A percentile compares a stretch with the other conserved stretches of the same genome.
Evolutionary conservation across 129 eudicot species (phyloP).

Genomic region (Kitagawia praeruptora): DNA sequence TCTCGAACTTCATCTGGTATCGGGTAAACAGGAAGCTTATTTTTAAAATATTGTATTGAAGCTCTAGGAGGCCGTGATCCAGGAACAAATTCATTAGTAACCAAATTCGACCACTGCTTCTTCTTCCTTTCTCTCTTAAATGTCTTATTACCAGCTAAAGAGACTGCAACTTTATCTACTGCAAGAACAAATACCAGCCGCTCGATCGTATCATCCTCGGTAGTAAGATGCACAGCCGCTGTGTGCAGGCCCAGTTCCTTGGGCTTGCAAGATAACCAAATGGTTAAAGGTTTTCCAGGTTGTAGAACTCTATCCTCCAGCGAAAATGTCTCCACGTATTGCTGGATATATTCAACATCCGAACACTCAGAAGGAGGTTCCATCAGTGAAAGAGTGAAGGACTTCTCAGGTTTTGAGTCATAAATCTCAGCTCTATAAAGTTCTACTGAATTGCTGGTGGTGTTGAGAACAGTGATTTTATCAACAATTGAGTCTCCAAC

Average conservation of each 20-base stretch:
- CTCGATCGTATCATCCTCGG: constrained; percentile 63
- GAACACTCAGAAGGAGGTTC: constrained; percentile 65
- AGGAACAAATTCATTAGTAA: constrained; percentile 26
- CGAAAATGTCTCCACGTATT: constrained; percentile 43
- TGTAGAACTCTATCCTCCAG: constrained; percentile 68
- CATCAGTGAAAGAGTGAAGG: constrained; percentile 73
- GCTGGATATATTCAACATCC: constrained; percentile 29
- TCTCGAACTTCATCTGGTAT: constrained; percentile 57
- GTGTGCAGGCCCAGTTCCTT: constrained; percentile 62
- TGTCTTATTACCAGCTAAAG: constrained; percentile 53
- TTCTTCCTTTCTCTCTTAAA: constrained; percentile 42
- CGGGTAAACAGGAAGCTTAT: constrained; percentile 40
- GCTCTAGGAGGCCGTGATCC: constrained; percentile 61
- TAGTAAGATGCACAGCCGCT: constrained; percentile 60
- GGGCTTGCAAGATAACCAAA: constrained; percentile 84
- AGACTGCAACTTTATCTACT: constrained; percentile 67
- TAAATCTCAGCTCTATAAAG: constrained; percentile 60
- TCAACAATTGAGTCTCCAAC: constrained; percentile 51
- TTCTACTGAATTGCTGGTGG: constrained; percentile 42
- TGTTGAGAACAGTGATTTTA: constrained; percentile 54
- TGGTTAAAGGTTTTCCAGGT: constrained; percentile 37
- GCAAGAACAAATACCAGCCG: constrained; percentile 68
- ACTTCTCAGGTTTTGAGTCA: constrained; percentile 71
- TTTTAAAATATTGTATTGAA: constrained; percentile 23
- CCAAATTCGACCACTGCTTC: constrained; percentile 21